These are phyloP conservation scores for Pythium dissimile DNA, from an alignment of 352 stramenopile genomes.

Conservation along the genomic window DNA sequence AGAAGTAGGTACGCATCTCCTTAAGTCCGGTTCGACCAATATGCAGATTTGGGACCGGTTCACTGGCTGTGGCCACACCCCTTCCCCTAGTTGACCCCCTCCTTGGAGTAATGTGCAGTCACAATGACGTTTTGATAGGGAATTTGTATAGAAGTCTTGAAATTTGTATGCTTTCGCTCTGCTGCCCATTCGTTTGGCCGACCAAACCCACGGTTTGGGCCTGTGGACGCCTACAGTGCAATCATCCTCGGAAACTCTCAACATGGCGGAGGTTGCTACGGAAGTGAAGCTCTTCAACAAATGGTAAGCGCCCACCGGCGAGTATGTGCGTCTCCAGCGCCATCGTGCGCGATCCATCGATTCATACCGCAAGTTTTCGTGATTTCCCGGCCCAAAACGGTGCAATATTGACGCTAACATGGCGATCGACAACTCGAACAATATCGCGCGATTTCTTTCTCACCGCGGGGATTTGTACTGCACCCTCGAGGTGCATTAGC, in stretches of 20 bases:
- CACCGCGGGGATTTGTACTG: too few relatives aligned
- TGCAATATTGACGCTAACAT: slow-evolving; percentile 11
- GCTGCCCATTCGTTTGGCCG: slow-evolving; percentile 84
- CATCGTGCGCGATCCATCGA: not conserved
- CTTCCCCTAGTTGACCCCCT: slow-evolving; percentile 13
- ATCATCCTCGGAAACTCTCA: slow-evolving; percentile 90
- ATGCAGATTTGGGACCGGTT: slow-evolving; percentile 13
- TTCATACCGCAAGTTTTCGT: not conserved
- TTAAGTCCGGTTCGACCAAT: slow-evolving; percentile 14
- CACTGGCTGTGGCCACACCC: slow-evolving; percentile 20
- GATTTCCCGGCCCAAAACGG: slow-evolving; percentile 1
- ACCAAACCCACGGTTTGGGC: slow-evolving; percentile 13
- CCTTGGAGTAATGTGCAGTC: not conserved
- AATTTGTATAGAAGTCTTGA: slow-evolving; percentile 58
- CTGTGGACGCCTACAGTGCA: slow-evolving; percentile 23
- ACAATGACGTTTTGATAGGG: slow-evolving; percentile 18
- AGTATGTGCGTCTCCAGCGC: slow-evolving; percentile 3
- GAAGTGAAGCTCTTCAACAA: slow-evolving; percentile 96
- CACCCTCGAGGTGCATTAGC: too few relatives aligned
- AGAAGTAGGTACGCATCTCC: not conserved
- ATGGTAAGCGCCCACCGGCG: slow-evolving; percentile 61
- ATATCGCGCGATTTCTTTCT: too few relatives aligned
- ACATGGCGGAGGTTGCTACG: slow-evolving; percentile 90
- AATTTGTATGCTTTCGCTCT: slow-evolving; percentile 54
- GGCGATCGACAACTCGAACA: too few relatives aligned